Evolutionary conservation across 2,329 filamentous ascomycete genomes (phyloP).

Genomic region (Shiraia bambusicola): DNA sequence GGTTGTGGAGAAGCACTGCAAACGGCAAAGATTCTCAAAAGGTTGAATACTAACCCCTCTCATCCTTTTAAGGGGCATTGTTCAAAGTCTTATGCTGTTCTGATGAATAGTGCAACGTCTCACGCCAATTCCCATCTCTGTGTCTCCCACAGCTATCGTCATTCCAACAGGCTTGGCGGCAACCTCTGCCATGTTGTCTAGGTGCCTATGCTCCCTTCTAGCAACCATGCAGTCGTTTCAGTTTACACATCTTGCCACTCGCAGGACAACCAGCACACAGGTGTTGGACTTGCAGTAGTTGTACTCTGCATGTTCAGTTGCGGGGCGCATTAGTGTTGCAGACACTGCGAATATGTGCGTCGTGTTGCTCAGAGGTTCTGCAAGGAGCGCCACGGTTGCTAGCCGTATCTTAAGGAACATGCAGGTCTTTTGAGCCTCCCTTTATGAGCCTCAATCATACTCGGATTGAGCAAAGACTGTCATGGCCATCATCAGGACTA

Average conservation of each 20-base stretch:
- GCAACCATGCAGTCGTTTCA: slow-evolving; percentile 3
- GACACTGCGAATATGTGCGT: slow-evolving; percentile 13
- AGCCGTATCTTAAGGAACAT: slow-evolving; percentile 10
- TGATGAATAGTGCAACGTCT: too few relatives aligned
- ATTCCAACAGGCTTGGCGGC: slow-evolving; percentile 30
- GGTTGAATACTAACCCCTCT: too few relatives aligned
- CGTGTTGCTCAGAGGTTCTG: slow-evolving; percentile 19
- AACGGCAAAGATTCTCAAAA: slow-evolving; percentile 1
- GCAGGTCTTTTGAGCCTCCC: slow-evolving; percentile 8
- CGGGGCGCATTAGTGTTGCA: slow-evolving; percentile 18
- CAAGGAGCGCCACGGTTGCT: slow-evolving; percentile 28
- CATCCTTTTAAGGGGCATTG: too few relatives aligned
- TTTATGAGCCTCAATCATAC: background rate
- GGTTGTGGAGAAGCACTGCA: background rate
- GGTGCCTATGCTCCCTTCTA: too few relatives aligned
- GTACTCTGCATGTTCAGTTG: slow-evolving; percentile 27
- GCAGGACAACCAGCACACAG: background rate
- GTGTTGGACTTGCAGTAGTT: slow-evolving; percentile 12
- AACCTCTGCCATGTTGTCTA: slow-evolving; percentile 10
- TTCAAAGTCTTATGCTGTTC: too few relatives aligned
- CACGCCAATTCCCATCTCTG: too few relatives aligned
- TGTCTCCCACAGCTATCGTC: slow-evolving; percentile 2
- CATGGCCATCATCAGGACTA: background rate
- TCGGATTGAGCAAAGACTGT: background rate
- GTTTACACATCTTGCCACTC: slow-evolving; percentile 7